Evolutionary conservation across 176 grass and related monocot species (phyloP).

Genomic region (Aegilops longissima): DNA sequence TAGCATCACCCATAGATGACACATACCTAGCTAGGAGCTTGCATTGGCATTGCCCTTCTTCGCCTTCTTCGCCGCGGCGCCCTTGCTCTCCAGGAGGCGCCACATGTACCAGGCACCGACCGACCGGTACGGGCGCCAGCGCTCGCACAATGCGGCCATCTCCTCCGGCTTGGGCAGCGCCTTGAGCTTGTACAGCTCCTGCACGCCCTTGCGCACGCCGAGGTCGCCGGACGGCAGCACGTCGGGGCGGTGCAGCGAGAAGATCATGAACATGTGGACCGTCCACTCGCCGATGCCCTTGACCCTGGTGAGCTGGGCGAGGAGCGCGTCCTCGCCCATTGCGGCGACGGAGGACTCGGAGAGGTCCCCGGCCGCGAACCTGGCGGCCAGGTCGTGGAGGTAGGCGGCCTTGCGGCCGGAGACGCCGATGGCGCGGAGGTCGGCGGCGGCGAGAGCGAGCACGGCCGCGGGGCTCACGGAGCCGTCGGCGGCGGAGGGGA

Average conservation of each 20-base stretch:
- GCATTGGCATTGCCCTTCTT: slow-evolving; percentile 30
- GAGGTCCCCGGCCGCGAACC: slow-evolving; percentile 46
- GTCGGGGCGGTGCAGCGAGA: slow-evolving; percentile 68
- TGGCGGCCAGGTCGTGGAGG: slow-evolving; percentile 51
- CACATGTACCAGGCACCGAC: slow-evolving; percentile 81
- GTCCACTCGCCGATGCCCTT: slow-evolving; percentile 66
- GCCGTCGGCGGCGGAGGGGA: background rate
- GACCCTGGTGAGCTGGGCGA: slow-evolving; percentile 46
- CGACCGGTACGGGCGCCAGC: slow-evolving; percentile 58
- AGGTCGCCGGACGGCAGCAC: slow-evolving; percentile 66
- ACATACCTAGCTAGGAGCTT: slow-evolving; percentile 46
- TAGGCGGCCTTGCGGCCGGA: slow-evolving; percentile 60
- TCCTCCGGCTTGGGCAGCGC: slow-evolving; percentile 53
- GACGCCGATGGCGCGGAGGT: slow-evolving; percentile 60
- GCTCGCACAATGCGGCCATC: slow-evolving; percentile 49
- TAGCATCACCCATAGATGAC: background rate
- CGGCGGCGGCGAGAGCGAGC: slow-evolving; percentile 48
- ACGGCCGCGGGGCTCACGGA: slow-evolving; percentile 38
- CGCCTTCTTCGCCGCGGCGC: slow-evolving; percentile 33
- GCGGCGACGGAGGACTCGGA: slow-evolving; percentile 35
- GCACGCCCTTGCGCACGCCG: slow-evolving; percentile 72
- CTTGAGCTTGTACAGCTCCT: slow-evolving; percentile 51
- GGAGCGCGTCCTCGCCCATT: slow-evolving; percentile 53
- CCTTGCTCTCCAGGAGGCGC: slow-evolving; percentile 58
- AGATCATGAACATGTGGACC: slow-evolving; percentile 85